Evolutionary conservation across 2,329 filamentous ascomycete genomes (phyloP), one percentile per base, ranked within the genome.

Genomic region (Colletotrichum sp.): DNA sequence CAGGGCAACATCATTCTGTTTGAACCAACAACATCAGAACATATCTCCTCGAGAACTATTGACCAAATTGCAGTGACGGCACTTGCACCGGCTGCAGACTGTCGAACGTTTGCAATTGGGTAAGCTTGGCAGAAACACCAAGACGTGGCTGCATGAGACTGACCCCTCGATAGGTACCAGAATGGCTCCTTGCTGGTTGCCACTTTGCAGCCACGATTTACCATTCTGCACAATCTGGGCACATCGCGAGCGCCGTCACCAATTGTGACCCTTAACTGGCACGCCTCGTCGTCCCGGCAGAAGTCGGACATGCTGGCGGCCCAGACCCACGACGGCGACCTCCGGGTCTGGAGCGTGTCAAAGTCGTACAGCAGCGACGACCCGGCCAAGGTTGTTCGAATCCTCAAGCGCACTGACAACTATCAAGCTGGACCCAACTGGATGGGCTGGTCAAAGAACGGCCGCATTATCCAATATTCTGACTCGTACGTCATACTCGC

Each of bases 391-490:
- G 94, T 98, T 9, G 98, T 99, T 75, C 91, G 97, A 77, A 93
- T 98, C 32, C 87, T 99, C 65, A 96, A 95, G 83, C 91, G 94
- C 80, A 93, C 93, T 9, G 96, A 98, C 77, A 93, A 93, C 78
- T 93, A 91, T 79, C 87, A 92, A 39, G 86, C 92, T 4, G 95
- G 95, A 2, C 94, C 95, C 48, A 98, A 98, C 83, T 99, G 97
- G 97, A 96, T 98, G 89, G 94, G 93, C 24, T 99, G 97, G 97
- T 99, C 97, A 0, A 99, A 98, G 86, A 99, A 98, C 86, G 97
- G 97, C 52, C 94, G 96, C 79, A 96, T 99, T 78, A 93, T 99
- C 78, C 97, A 99, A 85, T 96, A 93, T 84, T 94, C 95, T 7
- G 95, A 98, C 85, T 93, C 93, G 96, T 98, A 89, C 70, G 75